Base-by-base conservation (phyloP, 2,329 filamentous ascomycete species). In the Phoma herbarum region DNA sequence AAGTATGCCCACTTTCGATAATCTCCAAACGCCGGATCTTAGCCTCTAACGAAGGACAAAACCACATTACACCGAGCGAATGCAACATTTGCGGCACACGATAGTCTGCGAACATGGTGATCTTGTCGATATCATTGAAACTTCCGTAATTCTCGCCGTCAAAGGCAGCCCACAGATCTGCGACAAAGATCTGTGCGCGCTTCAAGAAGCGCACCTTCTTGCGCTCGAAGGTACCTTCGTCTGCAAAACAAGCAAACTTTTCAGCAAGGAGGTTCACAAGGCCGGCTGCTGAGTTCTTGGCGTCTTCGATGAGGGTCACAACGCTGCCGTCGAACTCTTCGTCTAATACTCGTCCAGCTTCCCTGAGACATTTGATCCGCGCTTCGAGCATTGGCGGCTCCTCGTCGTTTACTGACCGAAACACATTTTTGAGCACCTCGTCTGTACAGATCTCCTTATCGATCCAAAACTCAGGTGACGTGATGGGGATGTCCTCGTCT, bases 21-120 rank as follows among this genome's bases (percentile, higher is more conserved):
- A 84, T 72, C 63, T 88, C 84, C 51, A 86, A 84, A 26, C 83
- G 81, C 29, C 85, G 84, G 68, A 99, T 89, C 16, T 88, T 84
- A 31, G 84, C 83, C 49, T 93, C 88, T 43, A 99, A 80, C 0
- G 88, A 84, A 0, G 95, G 95, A 63, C 91, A 93, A 78, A 95
- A 97, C 69, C 86, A 87, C 48, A 99, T 80, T 57, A 93, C 94
- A 18, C 91, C 91, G 43, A 98, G 82, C 10, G 88, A 87, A 69
- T 93, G 88, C 31, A 99, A 85, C 67, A 97, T 95, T 79, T 99
- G 95, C 14, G 96, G 96, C 52, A 99, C 90, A 42, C 95, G 90
- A 75, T 99, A 99, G 80, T 99, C 95, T 85, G 95, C 93, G 81
- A 99, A 99, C 89, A 98, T 98, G 60, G 95, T 99, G 70, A 99